Percentiles rank a stretch among this genome's conserved stretches.
These are phyloP conservation scores for Pythium brachiatum DNA, from an alignment of 352 stramenopile species.

Conservation along the genomic window DNA sequence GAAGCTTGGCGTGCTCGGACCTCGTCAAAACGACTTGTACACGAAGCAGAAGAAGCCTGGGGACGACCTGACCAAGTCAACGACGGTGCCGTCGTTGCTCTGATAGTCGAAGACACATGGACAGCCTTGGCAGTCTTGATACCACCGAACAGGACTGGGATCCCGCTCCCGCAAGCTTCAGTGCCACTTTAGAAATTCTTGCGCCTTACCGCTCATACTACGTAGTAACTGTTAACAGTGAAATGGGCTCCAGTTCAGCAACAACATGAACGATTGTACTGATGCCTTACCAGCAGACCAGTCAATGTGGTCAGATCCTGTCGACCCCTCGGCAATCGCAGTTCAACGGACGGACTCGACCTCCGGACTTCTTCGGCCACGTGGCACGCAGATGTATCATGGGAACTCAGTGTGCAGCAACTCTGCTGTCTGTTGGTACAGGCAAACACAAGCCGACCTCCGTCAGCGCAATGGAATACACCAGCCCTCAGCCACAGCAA, in stretches of 20 bases:
- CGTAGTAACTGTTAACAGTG: too few species aligned
- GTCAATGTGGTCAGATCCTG: neutral
- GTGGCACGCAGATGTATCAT: neutral
- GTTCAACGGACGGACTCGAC: neutral
- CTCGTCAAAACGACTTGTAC: neutral
- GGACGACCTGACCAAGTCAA: too few species aligned
- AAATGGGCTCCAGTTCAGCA: neutral
- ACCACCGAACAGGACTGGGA: neutral
- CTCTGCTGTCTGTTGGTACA: too few species aligned
- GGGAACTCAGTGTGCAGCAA: too few species aligned
- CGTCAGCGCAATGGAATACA: too few species aligned
- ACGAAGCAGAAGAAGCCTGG: neutral
- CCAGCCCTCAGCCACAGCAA: too few species aligned
- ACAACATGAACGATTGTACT: neutral
- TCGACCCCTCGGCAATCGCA: neutral
- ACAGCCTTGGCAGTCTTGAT: too few species aligned
- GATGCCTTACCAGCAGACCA: neutral
- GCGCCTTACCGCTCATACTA: too few species aligned
- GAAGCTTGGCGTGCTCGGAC: too few species aligned
- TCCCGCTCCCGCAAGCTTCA: too few species aligned
- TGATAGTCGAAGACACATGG: neutral
- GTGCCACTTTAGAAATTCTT: too few species aligned
- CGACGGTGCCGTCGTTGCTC: neutral
- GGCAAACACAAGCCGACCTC: too few species aligned
- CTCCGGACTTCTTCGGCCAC: neutral